Base-by-base conservation (phyloP, 106 monocot species). In the Posidonia australis region DNA sequence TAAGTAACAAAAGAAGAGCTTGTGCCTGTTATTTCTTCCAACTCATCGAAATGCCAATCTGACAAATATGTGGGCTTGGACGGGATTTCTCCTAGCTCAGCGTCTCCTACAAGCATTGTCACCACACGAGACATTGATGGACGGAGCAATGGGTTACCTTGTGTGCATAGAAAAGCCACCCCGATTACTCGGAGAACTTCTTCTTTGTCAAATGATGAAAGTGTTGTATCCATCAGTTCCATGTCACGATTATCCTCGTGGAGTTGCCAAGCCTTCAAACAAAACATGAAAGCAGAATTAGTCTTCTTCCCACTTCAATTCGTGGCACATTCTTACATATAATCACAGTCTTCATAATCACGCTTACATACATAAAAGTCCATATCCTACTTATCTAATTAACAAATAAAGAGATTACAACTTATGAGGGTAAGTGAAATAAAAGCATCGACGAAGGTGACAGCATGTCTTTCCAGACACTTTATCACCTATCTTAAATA, bases 41-140 rank as follows among this genome's bases (percentile, higher is more conserved):
- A 10, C 41, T 63, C 72, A 63, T 44, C 42, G 23, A 82, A 74
- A 16, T 89, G 77, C 81, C 80, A 90, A 32, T 94, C 86, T 1
- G 86, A 80, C 43, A 94, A 43, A 67, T 94, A 90, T 45, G 76
- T 71, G 25, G 89, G 94, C 68, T 65, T 86, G 45, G 76, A 51
- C 13, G 49, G 71, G 27, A 90, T 82, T 17, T 84, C 73, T 1
- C 63, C 51, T 30, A 90, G 66, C 48, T 84, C 90, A 0, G 65
- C 30, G 43, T 94, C 94, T n/a, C 94, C 90, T 0, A 78, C 21
- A 12, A 94, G 73, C 90, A 90, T 94, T 9, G 90, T 78, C 26
- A 94, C 90, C 47, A 80, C 86, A 30, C 90, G 74, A 19, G 94
- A 90, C 94, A 94, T 94, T 1, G 79, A 49, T 4, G 90, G 94